Evolutionary conservation across 1,284 basidiomycete species (phyloP).

Genomic region (Fomitopsis pinicola): DNA sequence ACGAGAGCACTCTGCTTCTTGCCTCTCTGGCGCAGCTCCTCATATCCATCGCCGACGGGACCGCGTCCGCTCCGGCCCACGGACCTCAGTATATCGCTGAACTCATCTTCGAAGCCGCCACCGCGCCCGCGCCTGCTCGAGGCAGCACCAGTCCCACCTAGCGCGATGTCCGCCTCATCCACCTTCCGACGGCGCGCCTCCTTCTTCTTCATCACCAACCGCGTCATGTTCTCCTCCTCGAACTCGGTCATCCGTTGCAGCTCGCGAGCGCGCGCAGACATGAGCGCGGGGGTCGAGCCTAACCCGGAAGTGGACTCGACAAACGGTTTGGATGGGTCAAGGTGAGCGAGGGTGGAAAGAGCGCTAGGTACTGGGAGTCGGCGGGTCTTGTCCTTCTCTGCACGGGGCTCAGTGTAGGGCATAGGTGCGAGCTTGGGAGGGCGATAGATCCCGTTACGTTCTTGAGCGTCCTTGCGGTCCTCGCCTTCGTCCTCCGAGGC

Average conservation of each 20-base stretch:
- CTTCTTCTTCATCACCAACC: slow-evolving; percentile 89
- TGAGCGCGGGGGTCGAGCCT: slow-evolving; percentile 54
- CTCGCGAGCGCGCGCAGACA: slow-evolving; percentile 69
- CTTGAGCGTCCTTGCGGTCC: slow-evolving; percentile 27
- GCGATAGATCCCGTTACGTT: slow-evolving; percentile 69
- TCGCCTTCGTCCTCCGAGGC: slow-evolving; percentile 31
- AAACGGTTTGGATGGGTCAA: slow-evolving; percentile 61
- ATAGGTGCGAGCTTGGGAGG: slow-evolving; percentile 92
- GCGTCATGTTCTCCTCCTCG: slow-evolving; percentile 95
- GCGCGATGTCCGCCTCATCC: slow-evolving; percentile 90
- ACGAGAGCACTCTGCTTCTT: slow-evolving; percentile 62
- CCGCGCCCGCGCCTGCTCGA: slow-evolving; percentile 50
- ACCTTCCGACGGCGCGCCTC: slow-evolving; percentile 74
- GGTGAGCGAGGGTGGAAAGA: slow-evolving; percentile 64
- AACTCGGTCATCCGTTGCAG: slow-evolving; percentile 85
- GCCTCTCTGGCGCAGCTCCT: slow-evolving; percentile 65
- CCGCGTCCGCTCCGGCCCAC: slow-evolving; percentile 41
- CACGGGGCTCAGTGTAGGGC: slow-evolving; percentile 75
- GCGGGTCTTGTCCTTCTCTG: slow-evolving; percentile 41
- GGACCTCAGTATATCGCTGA: slow-evolving; percentile 72
- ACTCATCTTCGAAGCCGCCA: slow-evolving; percentile 81
- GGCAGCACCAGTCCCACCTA: slow-evolving; percentile 64
- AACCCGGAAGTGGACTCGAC: slow-evolving; percentile 79
- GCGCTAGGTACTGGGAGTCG: slow-evolving; percentile 62
- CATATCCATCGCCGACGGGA: slow-evolving; percentile 63